These are phyloP conservation scores for Simplicillium aogashimaense DNA, from an alignment of 2,329 filamentous ascomycete species.

Conservation along the genomic window DNA sequence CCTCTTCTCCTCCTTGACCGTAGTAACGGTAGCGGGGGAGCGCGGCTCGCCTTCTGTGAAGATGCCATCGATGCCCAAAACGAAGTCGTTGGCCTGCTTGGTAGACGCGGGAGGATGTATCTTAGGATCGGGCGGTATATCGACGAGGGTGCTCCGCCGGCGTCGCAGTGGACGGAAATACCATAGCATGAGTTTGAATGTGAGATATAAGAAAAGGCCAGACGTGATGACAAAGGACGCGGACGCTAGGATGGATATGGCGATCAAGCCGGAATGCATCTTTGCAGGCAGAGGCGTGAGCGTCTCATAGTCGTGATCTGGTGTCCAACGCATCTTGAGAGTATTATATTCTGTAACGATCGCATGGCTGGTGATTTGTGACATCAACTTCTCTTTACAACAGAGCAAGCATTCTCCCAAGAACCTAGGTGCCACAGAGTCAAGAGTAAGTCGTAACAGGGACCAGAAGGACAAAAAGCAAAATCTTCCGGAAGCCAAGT, in stretches of 20 bases:
- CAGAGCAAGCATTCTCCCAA: too few relatives aligned
- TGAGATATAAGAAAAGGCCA: constrained; percentile 22
- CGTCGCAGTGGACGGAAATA: constrained; percentile 11
- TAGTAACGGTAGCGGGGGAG: constrained; percentile 1
- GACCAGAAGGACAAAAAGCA: too few relatives aligned
- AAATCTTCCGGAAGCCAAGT: too few relatives aligned
- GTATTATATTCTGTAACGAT: too few relatives aligned
- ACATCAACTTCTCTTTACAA: too few relatives aligned
- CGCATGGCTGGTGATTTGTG: too few relatives aligned
- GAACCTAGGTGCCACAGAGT: too few relatives aligned
- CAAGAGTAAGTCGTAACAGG: too few relatives aligned
- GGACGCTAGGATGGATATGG: constrained; percentile 24
- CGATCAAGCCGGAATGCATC: constrained; percentile 23
- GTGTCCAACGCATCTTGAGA: not conserved
- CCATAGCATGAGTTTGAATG: constrained; percentile 24
- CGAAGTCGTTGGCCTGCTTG: constrained; percentile 16
- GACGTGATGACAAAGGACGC: constrained; percentile 24
- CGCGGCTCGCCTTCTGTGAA: constrained; percentile 11
- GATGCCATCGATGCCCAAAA: constrained; percentile 24
- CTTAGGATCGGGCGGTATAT: not conserved
- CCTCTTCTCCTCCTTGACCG: not conserved
- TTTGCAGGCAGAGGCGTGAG: constrained; percentile 23
- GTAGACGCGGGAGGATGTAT: not conserved
- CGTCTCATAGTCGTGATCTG: constrained; percentile 1
- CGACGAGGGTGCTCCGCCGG: constrained; percentile 5